Evolutionary conservation across 2,329 filamentous ascomycete genomes (phyloP).

Genomic region (Alternaria ethzedia): DNA sequence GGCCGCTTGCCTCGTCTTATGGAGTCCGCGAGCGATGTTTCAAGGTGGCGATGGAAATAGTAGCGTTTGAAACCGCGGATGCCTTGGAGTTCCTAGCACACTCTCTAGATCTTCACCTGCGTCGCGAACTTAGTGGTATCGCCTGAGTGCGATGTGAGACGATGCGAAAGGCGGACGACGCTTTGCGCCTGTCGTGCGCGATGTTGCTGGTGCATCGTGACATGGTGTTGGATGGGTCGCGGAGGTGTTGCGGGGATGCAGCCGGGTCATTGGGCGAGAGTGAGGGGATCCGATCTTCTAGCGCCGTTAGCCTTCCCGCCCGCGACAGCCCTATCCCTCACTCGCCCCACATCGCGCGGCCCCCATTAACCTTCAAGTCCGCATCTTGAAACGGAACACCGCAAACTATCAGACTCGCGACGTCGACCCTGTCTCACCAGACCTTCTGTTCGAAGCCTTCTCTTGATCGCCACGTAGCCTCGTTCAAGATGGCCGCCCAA

Average conservation of each 20-base stretch:
- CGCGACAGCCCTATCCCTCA: not conserved
- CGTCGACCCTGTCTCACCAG: not conserved
- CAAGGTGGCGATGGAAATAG: constrained; percentile 7
- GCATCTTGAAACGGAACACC: not conserved
- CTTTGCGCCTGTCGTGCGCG: not conserved
- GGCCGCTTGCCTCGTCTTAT: not conserved
- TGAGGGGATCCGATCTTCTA: constrained; percentile 19
- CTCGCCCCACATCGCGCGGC: constrained; percentile 2
- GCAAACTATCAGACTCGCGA: not conserved
- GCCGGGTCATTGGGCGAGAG: constrained; percentile 1
- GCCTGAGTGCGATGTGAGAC: not conserved
- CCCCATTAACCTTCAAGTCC: not conserved
- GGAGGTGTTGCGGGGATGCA: constrained; percentile 11
- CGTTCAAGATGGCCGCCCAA: constrained; percentile 3
- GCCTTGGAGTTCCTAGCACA: constrained; percentile 1
- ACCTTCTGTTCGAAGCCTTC: not conserved
- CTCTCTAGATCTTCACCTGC: not conserved
- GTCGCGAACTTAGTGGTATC: not conserved
- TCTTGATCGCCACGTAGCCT: not conserved
- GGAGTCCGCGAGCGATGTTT: not conserved
- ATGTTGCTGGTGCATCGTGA: not conserved
- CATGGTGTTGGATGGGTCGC: not conserved
- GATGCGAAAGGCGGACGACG: not conserved
- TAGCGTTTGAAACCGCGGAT: constrained; percentile 5
- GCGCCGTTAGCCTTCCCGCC: not conserved